Evolutionary conservation across 148 eudicot genomes (phyloP), one percentile per base, ranked within the genome.

Genomic region (Salicornia ramosissima): DNA sequence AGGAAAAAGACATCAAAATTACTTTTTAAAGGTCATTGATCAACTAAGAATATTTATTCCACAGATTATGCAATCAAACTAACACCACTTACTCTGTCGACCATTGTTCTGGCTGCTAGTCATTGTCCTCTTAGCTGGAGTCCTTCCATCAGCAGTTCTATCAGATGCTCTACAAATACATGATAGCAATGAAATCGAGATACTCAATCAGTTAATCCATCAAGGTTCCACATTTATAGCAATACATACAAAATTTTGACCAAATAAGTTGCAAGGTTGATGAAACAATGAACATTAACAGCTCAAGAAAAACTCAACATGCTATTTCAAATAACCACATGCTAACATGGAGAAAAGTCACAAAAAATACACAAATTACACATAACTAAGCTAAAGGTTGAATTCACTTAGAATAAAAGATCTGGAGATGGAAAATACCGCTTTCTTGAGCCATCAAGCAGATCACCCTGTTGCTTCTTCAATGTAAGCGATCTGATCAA

Each of bases 401-500:
- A 33, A 24, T 53, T 6, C 12, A 24, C 14, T 22, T 2, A 60
- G 19, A 19, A 8, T 2, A 4, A 19, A 39, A 11, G 50, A 5
- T 19, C 64, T 25, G 40, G 12, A 60, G 51, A 34, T 26, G 52
- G 18, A 58, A 62, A 71, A 36, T 36, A 93, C 98, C 98, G 84
- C 80, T 93, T 93, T 80, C 86, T 86, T 51, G 92, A 85, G 73
- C 82, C 82, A 72, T 81, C 88, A 71, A 80, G 79, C 51, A 61
- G 77, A 65, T 82, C 92, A 60, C 82, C 81, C 78, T 80, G 86
- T 53, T 83, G 94, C 73, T 85, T 91, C 85, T 85, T 87, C 73
- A 94, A 74, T 74, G 82, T 80, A 50, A 94, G 97, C 65, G 98
- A 87, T 76, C 97, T 86, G 70, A 90, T 88, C 78, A 94, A 69